Conservation (phyloP, 306 rosid species). For the Cucurbita maxima region DNA sequence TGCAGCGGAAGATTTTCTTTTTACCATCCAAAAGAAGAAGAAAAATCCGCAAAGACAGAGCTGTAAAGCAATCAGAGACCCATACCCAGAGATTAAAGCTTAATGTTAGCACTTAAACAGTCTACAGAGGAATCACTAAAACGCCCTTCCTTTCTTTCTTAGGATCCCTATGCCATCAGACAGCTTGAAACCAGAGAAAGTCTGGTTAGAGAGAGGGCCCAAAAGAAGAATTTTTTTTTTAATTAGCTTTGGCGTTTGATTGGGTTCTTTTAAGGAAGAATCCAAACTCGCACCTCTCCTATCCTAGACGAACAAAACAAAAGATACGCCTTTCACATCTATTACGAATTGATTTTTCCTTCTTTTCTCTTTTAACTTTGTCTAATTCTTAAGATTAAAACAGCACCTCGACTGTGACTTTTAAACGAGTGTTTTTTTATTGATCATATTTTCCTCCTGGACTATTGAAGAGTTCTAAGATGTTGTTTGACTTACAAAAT, state of each 20-base stretch:
- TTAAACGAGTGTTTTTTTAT: background rate
- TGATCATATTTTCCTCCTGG: slow-evolving; percentile 1
- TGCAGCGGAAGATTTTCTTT: background rate
- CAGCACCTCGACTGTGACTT: background rate
- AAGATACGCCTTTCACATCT: background rate
- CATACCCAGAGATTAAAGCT: background rate
- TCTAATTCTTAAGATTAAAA: background rate
- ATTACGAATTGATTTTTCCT: background rate
- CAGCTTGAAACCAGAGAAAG: slow-evolving; percentile 1
- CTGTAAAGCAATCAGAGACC: background rate
- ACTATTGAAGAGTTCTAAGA: background rate
- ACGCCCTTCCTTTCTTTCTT: slow-evolving; percentile 5
- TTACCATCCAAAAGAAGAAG: background rate
- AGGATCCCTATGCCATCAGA: slow-evolving; percentile 3
- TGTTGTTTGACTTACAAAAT: background rate
- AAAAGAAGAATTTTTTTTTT: background rate
- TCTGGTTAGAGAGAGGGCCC: background rate
- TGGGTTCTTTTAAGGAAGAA: background rate
- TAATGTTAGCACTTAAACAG: background rate
- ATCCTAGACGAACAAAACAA: background rate
- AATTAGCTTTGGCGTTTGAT: background rate
- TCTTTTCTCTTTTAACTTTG: background rate
- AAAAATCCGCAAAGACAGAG: background rate
- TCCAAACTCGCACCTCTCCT: background rate
- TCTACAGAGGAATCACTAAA: background rate